A percentile compares a stretch with the other conserved stretches of the same genome.
Conservation (phyloP, 1,284 basidiomycete species). For the Leccinum solheimii region DNA sequence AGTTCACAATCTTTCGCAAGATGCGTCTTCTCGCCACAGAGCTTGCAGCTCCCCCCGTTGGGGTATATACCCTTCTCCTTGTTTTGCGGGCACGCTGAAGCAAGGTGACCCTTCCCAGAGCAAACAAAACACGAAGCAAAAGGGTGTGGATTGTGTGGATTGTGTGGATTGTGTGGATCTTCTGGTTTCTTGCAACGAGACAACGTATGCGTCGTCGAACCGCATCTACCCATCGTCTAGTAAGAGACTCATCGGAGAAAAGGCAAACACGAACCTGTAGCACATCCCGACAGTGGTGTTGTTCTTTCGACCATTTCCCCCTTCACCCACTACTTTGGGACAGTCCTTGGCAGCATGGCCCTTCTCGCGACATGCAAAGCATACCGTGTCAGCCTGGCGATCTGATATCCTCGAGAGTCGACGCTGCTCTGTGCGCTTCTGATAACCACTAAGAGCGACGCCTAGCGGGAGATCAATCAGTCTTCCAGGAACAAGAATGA, state of each 20-base stretch:
- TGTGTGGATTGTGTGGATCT: constrained; percentile 67
- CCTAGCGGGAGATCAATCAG: constrained; percentile 13
- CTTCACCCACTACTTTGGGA: constrained; percentile 48
- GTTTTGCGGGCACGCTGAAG: constrained; percentile 71
- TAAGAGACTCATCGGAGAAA: neutral
- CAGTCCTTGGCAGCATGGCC: constrained; percentile 88
- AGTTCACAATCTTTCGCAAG: constrained; percentile 82
- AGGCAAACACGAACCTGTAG: constrained; percentile 62
- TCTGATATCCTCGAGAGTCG: constrained; percentile 68
- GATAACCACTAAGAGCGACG: constrained; percentile 32
- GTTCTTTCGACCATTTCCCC: constrained; percentile 32
- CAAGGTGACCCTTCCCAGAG: constrained; percentile 42
- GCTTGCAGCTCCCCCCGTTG: constrained; percentile 87
- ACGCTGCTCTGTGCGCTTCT: constrained; percentile 56
- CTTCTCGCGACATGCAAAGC: constrained; percentile 85
- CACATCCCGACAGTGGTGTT: constrained; percentile 66
- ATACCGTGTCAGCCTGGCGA: constrained; percentile 62
- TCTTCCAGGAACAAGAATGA: constrained; percentile 5
- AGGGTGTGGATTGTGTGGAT: constrained; percentile 73
- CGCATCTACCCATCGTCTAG: constrained; percentile 60
- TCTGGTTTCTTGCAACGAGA: constrained; percentile 71
- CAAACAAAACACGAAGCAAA: constrained; percentile 94
- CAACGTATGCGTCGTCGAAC: constrained; percentile 77
- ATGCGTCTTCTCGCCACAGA: constrained; percentile 84
- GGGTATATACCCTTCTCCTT: constrained; percentile 83